Base-by-base conservation (phyloP, 2,329 filamentous ascomycete species). In the Amauroascus verrucosus region DNA sequence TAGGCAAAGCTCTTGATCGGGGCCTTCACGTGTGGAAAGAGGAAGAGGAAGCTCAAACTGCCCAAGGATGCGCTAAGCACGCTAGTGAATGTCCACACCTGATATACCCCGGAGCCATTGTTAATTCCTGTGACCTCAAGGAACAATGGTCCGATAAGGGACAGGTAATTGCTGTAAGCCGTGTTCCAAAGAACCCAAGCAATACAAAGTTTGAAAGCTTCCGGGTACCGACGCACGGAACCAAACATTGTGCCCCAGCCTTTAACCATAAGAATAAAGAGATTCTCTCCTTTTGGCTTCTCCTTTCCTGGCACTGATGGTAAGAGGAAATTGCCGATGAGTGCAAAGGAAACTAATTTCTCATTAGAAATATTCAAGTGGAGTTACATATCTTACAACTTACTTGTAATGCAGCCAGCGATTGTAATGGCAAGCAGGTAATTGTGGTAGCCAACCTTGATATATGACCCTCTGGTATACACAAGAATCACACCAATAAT, bases 1-100 rank as follows among this genome's bases (percentile, higher is more conserved):
- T 51, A 44, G n/a, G 48, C 48, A 38, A 38, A 51, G 38, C 48
- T 51, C 30, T 51, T 51, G 24, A 51, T 44, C 9, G 48, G 48
- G 1, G 28, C 28, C 11, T 51, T 43, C n/a, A 51, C 28, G 16
- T 26, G 37, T 2, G 48, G 48, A 14, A 51, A 51, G n/a, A 51
- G 24, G 28, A 44, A 51, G 5, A 51, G 38, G 9, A 51, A 51
- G 2, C 48, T 38, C 6, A 51, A 18, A 44, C 48, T 51, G 26
- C 48, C 48, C 28, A 51, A 33, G 38, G 37, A 44, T 2, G 48
- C 48, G 38, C 41, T 43, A 20, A 51, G 30, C n/a, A 51, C 48
- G 28, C 30, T 44, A 16, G 48, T 51, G 11, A 51, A 51, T 9
- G 22, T 33, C 48, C 48, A 51, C 18, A 51, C 48, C 24, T 51